Evolutionary conservation across 2,329 filamentous ascomycete genomes (phyloP), one percentile per base, ranked within the genome.

Genomic region (Proliferodiscus dingleyae): DNA sequence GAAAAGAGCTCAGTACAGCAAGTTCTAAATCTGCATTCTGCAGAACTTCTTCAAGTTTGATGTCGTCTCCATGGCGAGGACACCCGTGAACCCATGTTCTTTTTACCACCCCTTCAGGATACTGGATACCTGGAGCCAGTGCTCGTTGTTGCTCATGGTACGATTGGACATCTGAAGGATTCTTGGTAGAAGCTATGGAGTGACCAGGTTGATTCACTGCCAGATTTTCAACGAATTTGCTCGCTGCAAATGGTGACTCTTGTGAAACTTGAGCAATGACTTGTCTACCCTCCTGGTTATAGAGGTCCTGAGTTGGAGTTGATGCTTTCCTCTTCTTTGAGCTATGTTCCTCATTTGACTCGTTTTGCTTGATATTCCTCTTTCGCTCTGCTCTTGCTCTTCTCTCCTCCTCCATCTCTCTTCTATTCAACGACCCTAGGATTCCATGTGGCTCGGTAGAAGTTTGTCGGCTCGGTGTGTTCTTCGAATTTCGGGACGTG

Each of bases 11-110:
- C 4, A 97, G 68, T 0, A 97, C 77, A 1, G 88, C 90, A 30
- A 89, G 77, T 41, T 86, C 71, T 7, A 97, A 71, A 10, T 82
- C 74, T 2, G 78, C 68, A 50, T 80, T 83, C 62, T 95, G 85
- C 1, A 96, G 66, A 0, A 96, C 78, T 63, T 96, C 89, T 58
- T 95, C 88, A 32, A 97, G 81, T 49, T 82, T 93, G 61, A 97
- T 88, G 51, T 95, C 88, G 50, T 89, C 77, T 4, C 70, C 71
- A 0, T 64, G 71, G 28, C 86, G 74, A 2, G 75, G 69, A 52
- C 77, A 79, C 2, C 83, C 81, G 28, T 71, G 71, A 0, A 79
- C 81, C 80, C 85, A 91, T 0, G 93, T 97, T 60, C 85, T 88
- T 66, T 88, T 93, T 37, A 97, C 79, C 0, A 73, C 70, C 1